These are phyloP conservation scores for Backusella psychrophila DNA, from an alignment of 192 early-diverging fungal genomes.

Conservation along the genomic window DNA sequence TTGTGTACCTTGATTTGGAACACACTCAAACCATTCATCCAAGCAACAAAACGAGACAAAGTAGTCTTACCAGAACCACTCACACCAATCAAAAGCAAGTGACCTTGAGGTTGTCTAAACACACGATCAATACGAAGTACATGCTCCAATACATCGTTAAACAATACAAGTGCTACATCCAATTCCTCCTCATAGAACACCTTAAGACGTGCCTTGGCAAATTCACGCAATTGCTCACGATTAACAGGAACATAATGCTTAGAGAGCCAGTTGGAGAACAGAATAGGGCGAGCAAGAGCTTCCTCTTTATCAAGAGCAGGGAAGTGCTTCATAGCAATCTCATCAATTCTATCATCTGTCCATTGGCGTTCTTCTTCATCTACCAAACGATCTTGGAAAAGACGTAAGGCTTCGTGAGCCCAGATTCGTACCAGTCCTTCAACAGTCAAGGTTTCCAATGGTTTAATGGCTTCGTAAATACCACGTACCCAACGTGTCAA, in stretches of 20 bases:
- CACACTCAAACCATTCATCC: slow-evolving; percentile 98
- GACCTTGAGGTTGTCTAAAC: slow-evolving; percentile 97
- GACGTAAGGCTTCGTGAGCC: slow-evolving; percentile 96
- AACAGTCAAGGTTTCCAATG: slow-evolving; percentile 72
- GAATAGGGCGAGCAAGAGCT: slow-evolving; percentile 83
- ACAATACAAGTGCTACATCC: slow-evolving; percentile 94
- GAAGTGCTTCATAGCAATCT: slow-evolving; percentile 84
- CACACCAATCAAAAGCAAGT: slow-evolving; percentile 96
- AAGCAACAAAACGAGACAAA: slow-evolving; percentile 97
- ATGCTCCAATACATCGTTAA: slow-evolving; percentile 98
- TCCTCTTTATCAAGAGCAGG: slow-evolving; percentile 68
- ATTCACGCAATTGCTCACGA: slow-evolving; percentile 88
- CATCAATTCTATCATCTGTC: slow-evolving; percentile 88
- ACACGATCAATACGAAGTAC: slow-evolving; percentile 98
- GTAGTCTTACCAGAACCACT: slow-evolving; percentile 98
- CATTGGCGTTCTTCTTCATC: slow-evolving; percentile 82
- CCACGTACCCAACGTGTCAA: slow-evolving; percentile 98
- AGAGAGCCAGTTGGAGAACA: slow-evolving; percentile 98
- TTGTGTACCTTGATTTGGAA: slow-evolving; percentile 99
- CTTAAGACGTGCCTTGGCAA: slow-evolving; percentile 89
- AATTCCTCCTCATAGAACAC: slow-evolving; percentile 99
- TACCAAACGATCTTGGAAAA: slow-evolving; percentile 99
- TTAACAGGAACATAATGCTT: slow-evolving; percentile 90
- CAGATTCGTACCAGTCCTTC: slow-evolving; percentile 93
- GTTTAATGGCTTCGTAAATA: slow-evolving; percentile 92